Conservation (phyloP, 192 early-diverging fungal genomes). For the Cetraspora pellucida region DNA sequence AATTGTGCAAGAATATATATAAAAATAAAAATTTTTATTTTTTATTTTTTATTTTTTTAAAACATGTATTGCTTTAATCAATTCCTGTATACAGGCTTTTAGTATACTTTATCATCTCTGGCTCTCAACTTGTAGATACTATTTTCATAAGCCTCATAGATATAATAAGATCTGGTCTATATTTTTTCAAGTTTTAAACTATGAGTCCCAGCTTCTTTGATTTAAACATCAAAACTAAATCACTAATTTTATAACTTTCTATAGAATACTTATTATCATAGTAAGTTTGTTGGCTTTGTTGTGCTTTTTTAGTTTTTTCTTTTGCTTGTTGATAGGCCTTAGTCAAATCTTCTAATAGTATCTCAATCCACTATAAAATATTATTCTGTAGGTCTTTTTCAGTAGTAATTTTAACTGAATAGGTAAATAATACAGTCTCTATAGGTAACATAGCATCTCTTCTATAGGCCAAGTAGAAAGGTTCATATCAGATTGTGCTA, state of each 20-base stretch:
- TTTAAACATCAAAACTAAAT: not conserved
- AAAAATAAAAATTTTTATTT: no score
- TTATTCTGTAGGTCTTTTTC: not conserved
- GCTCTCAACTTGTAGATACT: slow-evolving; percentile 3
- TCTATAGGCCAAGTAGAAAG: slow-evolving; percentile 2
- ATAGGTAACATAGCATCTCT: not conserved
- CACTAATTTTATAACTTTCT: not conserved
- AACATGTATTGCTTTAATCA: not conserved
- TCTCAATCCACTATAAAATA: not conserved
- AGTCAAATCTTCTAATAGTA: not conserved
- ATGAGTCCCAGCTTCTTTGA: not conserved
- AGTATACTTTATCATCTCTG: not conserved
- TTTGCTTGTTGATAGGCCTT: not conserved
- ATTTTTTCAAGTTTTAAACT: not conserved
- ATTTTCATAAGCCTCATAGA: not conserved
- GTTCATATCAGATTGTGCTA: slow-evolving; percentile 1
- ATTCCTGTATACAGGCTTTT: not conserved
- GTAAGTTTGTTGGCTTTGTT: not conserved
- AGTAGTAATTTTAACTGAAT: not conserved
- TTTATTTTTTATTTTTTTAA: no score
- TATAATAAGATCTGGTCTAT: slow-evolving; percentile 10
- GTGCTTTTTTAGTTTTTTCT: not conserved
- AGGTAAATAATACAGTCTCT: not conserved
- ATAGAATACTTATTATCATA: not conserved
- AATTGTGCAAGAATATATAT: no score